These are phyloP conservation scores for Beauveria medogensis DNA, from an alignment of 2,329 filamentous ascomycete species.

Conservation along the genomic window DNA sequence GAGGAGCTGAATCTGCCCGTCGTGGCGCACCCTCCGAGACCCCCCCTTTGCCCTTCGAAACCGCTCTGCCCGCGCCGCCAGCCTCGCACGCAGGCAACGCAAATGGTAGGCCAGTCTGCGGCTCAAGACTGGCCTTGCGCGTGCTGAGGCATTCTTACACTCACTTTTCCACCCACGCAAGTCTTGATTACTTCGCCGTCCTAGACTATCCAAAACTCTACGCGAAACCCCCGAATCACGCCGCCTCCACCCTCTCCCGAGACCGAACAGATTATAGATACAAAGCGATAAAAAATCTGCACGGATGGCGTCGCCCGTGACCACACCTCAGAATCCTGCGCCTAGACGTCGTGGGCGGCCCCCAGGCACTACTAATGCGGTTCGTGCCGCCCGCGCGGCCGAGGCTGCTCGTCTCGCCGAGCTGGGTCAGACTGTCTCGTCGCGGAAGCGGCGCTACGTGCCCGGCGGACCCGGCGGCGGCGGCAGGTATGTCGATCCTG, in stretches of 20 bases:
- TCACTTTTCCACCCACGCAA: neutral
- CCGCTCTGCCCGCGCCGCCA: neutral
- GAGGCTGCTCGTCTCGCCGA: slow-evolving; percentile 25
- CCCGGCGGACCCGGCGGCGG: slow-evolving; percentile 82
- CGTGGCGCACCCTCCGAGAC: neutral
- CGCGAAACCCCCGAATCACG: neutral
- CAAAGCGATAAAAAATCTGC: neutral
- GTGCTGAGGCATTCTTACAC: neutral
- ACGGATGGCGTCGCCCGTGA: slow-evolving; percentile 25
- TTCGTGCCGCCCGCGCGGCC: slow-evolving; percentile 31
- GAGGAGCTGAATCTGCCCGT: neutral
- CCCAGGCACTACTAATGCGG: slow-evolving; percentile 34
- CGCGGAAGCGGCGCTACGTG: slow-evolving; percentile 69
- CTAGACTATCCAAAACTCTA: neutral
- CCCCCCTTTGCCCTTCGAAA: slow-evolving; percentile 3
- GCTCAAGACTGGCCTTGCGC: neutral
- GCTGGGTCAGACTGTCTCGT: slow-evolving; percentile 49
- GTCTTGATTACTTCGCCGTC: no score
- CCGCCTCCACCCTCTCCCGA: neutral
- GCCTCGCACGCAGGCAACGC: neutral
- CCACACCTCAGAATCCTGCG: slow-evolving; percentile 28
- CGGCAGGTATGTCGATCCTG: slow-evolving; percentile 71
- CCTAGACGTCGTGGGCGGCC: slow-evolving; percentile 41
- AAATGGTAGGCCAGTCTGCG: neutral
- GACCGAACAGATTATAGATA: neutral